Conservation (phyloP, 164 flowering plant genomes). For the Dillenia turbinata region DNA sequence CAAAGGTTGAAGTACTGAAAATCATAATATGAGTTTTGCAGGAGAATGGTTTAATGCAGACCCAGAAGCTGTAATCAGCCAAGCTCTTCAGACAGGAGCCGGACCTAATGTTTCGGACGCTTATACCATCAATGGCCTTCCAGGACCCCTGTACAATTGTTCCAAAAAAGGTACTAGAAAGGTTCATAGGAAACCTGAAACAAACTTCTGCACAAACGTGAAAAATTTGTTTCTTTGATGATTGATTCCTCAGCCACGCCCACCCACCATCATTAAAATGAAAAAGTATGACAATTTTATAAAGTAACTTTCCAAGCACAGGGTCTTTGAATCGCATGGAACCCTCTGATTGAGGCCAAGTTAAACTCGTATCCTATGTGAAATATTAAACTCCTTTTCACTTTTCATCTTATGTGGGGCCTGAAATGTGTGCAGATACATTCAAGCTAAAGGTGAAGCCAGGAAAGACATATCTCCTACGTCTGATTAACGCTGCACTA, state of each 20-base stretch:
- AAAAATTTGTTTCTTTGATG: too few species aligned
- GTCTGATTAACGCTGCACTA: constrained; percentile 77
- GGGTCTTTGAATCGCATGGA: not conserved
- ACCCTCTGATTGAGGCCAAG: not conserved
- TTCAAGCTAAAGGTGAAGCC: constrained; percentile 67
- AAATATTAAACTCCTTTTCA: too few species aligned
- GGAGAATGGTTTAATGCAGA: constrained; percentile 80
- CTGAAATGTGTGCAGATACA: constrained; percentile 35
- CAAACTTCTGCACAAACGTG: too few species aligned
- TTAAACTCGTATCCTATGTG: too few species aligned
- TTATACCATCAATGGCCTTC: constrained; percentile 71
- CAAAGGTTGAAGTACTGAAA: too few species aligned
- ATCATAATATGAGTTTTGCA: constrained; percentile 9
- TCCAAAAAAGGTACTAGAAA: constrained; percentile 47
- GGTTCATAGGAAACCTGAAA: too few species aligned
- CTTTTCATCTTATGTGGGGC: not conserved
- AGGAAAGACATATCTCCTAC: constrained; percentile 66
- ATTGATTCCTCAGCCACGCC: too few species aligned
- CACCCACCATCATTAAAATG: too few species aligned
- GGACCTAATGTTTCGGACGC: constrained; percentile 77
- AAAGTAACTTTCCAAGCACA: too few species aligned
- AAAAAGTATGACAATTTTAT: too few species aligned
- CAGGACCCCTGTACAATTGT: constrained; percentile 67
- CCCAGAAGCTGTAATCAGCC: constrained; percentile 52
- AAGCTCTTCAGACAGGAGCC: constrained; percentile 57